Conservation (phyloP, 140 eudicot genomes). For the Ambrosia hybrid region DNA sequence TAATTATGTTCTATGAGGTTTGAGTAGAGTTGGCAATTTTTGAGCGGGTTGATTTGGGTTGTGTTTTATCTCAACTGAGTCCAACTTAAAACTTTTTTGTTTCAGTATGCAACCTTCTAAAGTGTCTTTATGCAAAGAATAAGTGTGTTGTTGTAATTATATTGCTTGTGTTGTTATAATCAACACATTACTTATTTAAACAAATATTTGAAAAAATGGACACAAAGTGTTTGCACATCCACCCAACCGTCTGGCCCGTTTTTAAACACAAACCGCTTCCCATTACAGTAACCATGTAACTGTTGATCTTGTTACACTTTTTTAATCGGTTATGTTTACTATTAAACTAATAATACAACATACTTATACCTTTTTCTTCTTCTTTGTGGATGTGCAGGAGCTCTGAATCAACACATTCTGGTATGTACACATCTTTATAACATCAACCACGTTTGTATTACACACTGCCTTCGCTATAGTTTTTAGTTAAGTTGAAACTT, state of each 20-base stretch:
- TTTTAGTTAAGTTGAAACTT: background rate
- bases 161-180: background rate
- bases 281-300: too few relatives aligned
- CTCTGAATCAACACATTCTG: constrained; percentile 49
- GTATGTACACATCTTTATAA: constrained; percentile 36
- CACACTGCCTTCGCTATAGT: background rate
- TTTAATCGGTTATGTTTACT: too few relatives aligned
- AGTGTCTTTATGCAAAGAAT: too few relatives aligned
- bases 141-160: too few relatives aligned
- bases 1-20: background rate
- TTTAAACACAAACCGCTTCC: too few relatives aligned
- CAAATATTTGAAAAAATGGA: too few relatives aligned
- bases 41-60: background rate
- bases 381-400: constrained; percentile 43
- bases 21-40: background rate
- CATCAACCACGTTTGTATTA: background rate
- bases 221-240: too few relatives aligned
- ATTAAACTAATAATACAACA: background rate
- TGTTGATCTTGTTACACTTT: too few relatives aligned
- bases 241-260: too few relatives aligned
- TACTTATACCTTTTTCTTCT: constrained; percentile 22
- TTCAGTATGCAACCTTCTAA: too few relatives aligned
- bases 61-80: background rate
- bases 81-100: too few relatives aligned
- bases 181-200: background rate